Evolutionary conservation across 768 basidiomycete genomes (phyloP).

Genomic region (Phylloporus arenicola): DNA sequence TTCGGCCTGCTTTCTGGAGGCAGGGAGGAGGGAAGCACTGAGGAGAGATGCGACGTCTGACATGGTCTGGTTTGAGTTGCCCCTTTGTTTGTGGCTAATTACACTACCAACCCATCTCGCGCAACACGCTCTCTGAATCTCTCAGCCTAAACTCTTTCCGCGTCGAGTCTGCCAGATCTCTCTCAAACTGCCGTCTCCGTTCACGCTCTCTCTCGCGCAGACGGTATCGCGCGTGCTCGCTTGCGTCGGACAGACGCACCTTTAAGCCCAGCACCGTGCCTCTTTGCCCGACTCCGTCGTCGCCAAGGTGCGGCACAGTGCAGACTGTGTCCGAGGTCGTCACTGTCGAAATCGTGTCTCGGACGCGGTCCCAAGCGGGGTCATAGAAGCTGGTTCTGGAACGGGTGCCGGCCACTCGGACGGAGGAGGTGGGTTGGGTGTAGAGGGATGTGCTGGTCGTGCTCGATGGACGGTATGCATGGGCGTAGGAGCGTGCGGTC

Average conservation of each 20-base stretch:
- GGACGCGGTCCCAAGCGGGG: not conserved
- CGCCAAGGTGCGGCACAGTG: conserved; percentile 1
- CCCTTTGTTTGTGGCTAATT: conserved; percentile 11
- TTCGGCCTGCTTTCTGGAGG: conserved; percentile 76
- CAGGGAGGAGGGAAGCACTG: conserved; percentile 63
- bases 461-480: conserved; percentile 12
- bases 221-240: conserved; percentile 19
- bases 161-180: not conserved
- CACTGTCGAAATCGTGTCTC: conserved; percentile 22
- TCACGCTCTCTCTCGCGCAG: conserved; percentile 20
- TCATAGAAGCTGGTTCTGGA: conserved; percentile 15
- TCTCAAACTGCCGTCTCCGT: conserved; percentile 1
- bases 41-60: conserved; percentile 66
- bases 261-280: conserved; percentile 16
- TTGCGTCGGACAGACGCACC: conserved; percentile 22
- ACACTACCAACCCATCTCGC: conserved; percentile 18
- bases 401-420: conserved; percentile 7
- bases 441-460: conserved; percentile 13
- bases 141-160: conserved; percentile 11
- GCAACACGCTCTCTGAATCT: conserved; percentile 19
- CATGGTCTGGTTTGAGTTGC: conserved; percentile 35
- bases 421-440: conserved; percentile 2
- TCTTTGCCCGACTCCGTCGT: not conserved
- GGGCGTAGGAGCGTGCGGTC: conserved; percentile 14
- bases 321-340: conserved; percentile 14